Base-by-base conservation (phyloP, 768 basidiomycete species). In the Boletus rex-veris region DNA sequence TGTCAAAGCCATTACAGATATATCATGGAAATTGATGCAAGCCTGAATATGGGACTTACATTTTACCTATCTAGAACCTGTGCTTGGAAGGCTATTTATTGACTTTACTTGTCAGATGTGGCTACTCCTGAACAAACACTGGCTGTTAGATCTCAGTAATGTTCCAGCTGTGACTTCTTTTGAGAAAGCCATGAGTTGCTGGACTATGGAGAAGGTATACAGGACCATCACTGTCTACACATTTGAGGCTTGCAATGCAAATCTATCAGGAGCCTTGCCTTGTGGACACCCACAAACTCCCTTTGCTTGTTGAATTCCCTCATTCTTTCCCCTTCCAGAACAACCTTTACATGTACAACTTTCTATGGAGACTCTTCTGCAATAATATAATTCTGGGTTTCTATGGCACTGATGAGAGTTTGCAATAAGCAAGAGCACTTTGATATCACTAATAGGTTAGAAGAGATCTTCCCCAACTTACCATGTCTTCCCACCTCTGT, bases 71-170 rank as follows among this genome's bases (percentile, higher is more conserved):
- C 26, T 44, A 12, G n/a, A 44, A 11, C 28, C 4, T 4, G 43
- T 30, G n/a, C 2, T 44, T 8, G 50, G 48, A 1, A 42, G 38
- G n/a, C 43, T 53, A 0, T 39, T 61, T 2, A 24, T 21, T 3
- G 18, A 52, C 19, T 60, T 60, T 14, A 60, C 53, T 0, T 46
- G 44, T 24, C 59, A 60, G 3, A 30, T 47, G 10, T 59, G 59
- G 59, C 19, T 60, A 0, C 18, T 48, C 12, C 9, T 60, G 2
- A 16, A 48, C 6, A 26, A 31, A 0, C 4, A 36, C 35, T 52
- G 51, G 53, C 9, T 55, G 9, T 6, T 26, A 28, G 44, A 49
- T 21, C 6, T 26, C 14, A 39, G 35, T 2, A n/a, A 35, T 7
- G 8, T 26, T 3, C 59, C 57, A 3, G 16, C 28, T 3, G 58